Conservation (phyloP, 768 basidiomycete species). For the Suillus paluster region DNA sequence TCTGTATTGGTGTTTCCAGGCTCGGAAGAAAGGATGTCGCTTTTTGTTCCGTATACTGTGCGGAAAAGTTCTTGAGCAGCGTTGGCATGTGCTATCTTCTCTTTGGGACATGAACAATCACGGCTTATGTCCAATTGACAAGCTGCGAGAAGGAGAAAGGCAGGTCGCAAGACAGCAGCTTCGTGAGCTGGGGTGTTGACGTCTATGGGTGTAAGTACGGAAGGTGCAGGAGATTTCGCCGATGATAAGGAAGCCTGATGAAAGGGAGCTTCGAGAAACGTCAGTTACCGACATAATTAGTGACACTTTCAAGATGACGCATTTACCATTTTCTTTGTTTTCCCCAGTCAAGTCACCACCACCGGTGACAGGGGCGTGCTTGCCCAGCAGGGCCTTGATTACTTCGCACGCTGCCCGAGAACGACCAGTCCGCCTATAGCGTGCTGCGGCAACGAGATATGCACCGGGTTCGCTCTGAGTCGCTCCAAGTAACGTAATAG, state of each 20-base stretch:
- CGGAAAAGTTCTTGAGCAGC: slow-evolving; percentile 35
- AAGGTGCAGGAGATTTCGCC: slow-evolving; percentile 13
- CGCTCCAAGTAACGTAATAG: slow-evolving; percentile 28
- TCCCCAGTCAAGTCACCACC: background rate
- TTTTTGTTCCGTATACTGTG: slow-evolving; percentile 31
- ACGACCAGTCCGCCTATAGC: slow-evolving; percentile 39
- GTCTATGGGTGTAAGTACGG: slow-evolving; percentile 14
- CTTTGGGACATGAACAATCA: slow-evolving; percentile 22
- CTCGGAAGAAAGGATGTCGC: slow-evolving; percentile 22
- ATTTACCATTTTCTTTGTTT: slow-evolving; percentile 29
- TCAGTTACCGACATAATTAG: slow-evolving; percentile 20
- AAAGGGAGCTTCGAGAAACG: slow-evolving; percentile 15
- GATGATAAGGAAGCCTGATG: slow-evolving; percentile 12
- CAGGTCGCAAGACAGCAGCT: slow-evolving; percentile 28
- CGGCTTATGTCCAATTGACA: slow-evolving; percentile 39
- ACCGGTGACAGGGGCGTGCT: slow-evolving; percentile 6
- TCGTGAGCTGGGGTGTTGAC: slow-evolving; percentile 14
- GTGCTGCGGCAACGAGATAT: slow-evolving; percentile 34
- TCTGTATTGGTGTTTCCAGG: slow-evolving; percentile 14
- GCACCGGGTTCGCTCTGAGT: slow-evolving; percentile 37
- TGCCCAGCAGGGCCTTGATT: slow-evolving; percentile 29
- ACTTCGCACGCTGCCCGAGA: slow-evolving; percentile 33
- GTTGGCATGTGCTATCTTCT: slow-evolving; percentile 23
- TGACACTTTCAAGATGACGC: slow-evolving; percentile 10
- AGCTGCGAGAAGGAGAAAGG: slow-evolving; percentile 34